Evolutionary conservation across 441 rosid genomes (phyloP).

Genomic region (Rhodomyrtus psidioides): DNA sequence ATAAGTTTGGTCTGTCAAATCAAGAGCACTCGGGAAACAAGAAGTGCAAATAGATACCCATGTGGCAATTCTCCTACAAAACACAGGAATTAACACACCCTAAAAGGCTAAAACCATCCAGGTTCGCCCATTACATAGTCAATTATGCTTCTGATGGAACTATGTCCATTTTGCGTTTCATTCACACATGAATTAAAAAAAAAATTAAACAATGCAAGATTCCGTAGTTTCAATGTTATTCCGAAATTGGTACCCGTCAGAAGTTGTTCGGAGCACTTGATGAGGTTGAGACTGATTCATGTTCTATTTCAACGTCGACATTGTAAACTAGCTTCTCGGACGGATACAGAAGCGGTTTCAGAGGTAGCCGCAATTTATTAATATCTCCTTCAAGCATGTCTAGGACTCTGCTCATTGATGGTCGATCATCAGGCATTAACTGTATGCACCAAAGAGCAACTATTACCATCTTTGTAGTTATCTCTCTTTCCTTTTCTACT

Average conservation of each 20-base stretch:
- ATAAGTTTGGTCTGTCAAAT: not conserved
- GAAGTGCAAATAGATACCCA: not conserved
- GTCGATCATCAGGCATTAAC: not conserved
- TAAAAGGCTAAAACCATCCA: not conserved
- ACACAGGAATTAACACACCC: not conserved
- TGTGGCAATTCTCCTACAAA: not conserved
- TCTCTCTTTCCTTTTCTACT: not conserved
- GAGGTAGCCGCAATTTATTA: not conserved
- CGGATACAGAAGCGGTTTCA: not conserved
- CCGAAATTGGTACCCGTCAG: not conserved
- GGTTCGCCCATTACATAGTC: not conserved
- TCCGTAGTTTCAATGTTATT: not conserved
- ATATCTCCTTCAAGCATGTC: not conserved
- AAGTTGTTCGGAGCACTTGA: not conserved
- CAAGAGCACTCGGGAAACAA: not conserved
- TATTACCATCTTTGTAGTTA: not conserved
- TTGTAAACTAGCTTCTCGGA: not conserved
- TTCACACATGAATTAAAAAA: not conserved
- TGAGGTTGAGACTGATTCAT: not conserved
- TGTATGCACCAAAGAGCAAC: not conserved
- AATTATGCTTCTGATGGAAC: not conserved
- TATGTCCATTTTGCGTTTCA: not conserved
- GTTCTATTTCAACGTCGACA: not conserved
- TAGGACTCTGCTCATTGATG: not conserved
- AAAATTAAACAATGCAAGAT: not conserved